phyloP scores from a whole-genome alignment of 2,329 filamentous ascomycete genomes.

The Colletotrichum melonis region DNA sequence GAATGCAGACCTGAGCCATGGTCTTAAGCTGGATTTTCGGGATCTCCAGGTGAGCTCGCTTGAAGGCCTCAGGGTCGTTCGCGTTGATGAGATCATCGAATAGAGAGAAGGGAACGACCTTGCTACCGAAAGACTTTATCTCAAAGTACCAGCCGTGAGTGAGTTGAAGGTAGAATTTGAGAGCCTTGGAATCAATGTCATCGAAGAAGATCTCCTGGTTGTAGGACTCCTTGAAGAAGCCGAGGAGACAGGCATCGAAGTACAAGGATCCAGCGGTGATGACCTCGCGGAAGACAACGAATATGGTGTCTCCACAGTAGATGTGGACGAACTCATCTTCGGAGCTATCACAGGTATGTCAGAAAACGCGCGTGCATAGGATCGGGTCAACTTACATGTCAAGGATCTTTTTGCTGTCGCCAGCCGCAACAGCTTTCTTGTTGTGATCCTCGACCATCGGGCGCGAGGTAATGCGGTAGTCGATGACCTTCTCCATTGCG shows the following conservation, averaged over 20 bases:
- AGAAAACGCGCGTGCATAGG: not conserved
- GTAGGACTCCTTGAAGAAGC: slow-evolving; percentile 24
- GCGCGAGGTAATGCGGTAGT: not conserved
- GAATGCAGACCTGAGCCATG: not conserved
- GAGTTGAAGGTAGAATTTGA: slow-evolving; percentile 23
- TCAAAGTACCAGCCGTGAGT: slow-evolving; percentile 32
- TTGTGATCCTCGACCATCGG: not conserved
- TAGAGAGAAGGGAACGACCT: not conserved
- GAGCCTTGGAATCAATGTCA: not conserved
- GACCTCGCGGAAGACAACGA: slow-evolving; percentile 28
- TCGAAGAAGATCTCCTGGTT: slow-evolving; percentile 11
- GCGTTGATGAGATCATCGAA: not conserved
- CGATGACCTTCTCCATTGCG: not conserved
- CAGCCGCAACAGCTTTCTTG: not conserved
- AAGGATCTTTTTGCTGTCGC: not conserved
- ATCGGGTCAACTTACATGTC: not conserved
- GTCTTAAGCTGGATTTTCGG: slow-evolving; percentile 7
- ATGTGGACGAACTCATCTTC: slow-evolving; percentile 16
- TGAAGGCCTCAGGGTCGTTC: not conserved
- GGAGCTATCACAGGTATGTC: slow-evolving; percentile 5
- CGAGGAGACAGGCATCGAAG: slow-evolving; percentile 16
- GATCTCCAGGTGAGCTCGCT: not conserved
- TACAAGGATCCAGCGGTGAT: slow-evolving; percentile 24
- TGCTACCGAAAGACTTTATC: slow-evolving; percentile 22
- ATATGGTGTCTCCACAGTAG: not conserved